Base-by-base conservation (phyloP, 345 rosid species). In the Hypericum perforatum region DNA sequence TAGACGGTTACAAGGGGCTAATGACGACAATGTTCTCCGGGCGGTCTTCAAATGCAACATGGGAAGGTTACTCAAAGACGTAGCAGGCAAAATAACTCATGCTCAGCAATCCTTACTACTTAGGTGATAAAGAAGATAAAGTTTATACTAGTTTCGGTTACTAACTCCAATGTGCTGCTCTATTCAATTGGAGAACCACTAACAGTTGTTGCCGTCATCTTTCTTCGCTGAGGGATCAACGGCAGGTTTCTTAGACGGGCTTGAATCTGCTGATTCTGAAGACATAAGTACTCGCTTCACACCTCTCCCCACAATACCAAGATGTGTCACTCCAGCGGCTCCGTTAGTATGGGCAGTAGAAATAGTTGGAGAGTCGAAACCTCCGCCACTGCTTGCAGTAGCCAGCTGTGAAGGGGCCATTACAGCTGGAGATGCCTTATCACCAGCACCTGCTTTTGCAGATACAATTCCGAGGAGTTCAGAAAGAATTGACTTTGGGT, bases 241-340 rank as follows among this genome's bases (percentile, higher is more conserved):
- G 13, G 79, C 56, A 10, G 82, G 76, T 65, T 75, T 92, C 94
- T 92, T 92, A 7, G 44, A 5, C 36, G 80, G 57, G 60, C 67
- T 79, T 45, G 94, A 80, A 29, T 76, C 82, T 32, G 64, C 60
- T 4, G 85, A 41, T 32, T 52, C 52, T 29, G 85, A 41, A 59
- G 65, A 76, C 72, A 47, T 72, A 66, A 74, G 58, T 48, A 88
- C 95, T 45, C 95, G 85, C 63, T 92, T 92, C 50, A 83, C 94
- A 41, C 96, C 98, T 76, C 97, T 80, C 68, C 97, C 98, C 44
- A 88, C 95, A 5, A 82, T 81, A 11, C 98, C 98, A 46, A 92
- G 76, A 67, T 88, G 71, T 3, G 94, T 88, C 52, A 92, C 95
- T 49, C 75, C 77, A 53, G 65, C 71, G 43, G 65, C 71, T 50